A percentile compares a stretch with the other conserved stretches of the same genome.
Conservation (phyloP, 345 rosid genomes). For the Stellera chamaejasme region DNA sequence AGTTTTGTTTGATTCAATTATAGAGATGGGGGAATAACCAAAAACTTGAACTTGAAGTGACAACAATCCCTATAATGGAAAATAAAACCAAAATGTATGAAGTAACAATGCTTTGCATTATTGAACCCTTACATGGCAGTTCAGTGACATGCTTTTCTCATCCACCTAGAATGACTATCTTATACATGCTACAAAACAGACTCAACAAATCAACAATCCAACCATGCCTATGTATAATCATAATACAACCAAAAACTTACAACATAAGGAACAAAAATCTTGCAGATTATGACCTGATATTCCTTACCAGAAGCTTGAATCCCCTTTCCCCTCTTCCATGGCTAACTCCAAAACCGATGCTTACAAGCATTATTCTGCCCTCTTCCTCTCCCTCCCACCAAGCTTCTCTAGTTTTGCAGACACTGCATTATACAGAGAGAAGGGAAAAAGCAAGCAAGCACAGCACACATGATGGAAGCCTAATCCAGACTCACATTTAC, state of each 20-base stretch:
- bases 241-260: slow-evolving; percentile 23
- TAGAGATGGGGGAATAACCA: too few relatives aligned
- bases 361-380: slow-evolving; percentile 6
- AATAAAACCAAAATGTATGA: not conserved
- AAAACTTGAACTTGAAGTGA: too few relatives aligned
- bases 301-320: slow-evolving; percentile 23
- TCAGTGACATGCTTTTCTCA: slow-evolving; percentile 15
- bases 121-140: slow-evolving; percentile 15
- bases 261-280: slow-evolving; percentile 28
- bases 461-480: slow-evolving; percentile 39
- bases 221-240: slow-evolving; percentile 13
- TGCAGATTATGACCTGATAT: slow-evolving; percentile 44
- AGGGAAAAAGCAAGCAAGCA: slow-evolving; percentile 25
- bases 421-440: slow-evolving; percentile 24
- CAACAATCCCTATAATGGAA: too few relatives aligned
- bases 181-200: slow-evolving; percentile 31
- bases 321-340: slow-evolving; percentile 17
- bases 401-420: slow-evolving; percentile 19
- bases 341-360: slow-evolving; percentile 9
- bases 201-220: slow-evolving; percentile 13
- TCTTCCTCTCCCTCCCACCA: slow-evolving; percentile 16
- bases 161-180: slow-evolving; percentile 20
- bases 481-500: slow-evolving; percentile 30
- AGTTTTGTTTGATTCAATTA: too few relatives aligned
- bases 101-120: slow-evolving; percentile 18